Evolutionary conservation across 345 rosid genomes (phyloP), one percentile per base, ranked within the genome.

Genomic region (Lenwebbia sp.): DNA sequence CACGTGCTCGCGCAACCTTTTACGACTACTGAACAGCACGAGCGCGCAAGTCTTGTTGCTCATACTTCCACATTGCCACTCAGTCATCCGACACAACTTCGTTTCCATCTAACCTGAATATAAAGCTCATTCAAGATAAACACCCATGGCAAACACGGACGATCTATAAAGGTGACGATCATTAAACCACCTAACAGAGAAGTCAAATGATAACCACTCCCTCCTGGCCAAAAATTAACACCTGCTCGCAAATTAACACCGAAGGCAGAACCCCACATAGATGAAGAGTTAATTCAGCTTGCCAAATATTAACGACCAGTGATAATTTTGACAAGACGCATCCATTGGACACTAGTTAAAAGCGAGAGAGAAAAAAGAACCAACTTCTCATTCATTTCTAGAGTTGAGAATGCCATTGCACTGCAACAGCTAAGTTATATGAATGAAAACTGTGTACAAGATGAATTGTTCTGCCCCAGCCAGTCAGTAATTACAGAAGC

Each of bases 401-500:
- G 78, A 19, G 78, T 70, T 28, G 56, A n/a, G 47, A 83, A 83
- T 50, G 57, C 56, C 57, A 14, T 52, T 51, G 41, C 49, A 15
- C 54, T 9, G 37, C 58, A 17, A 28, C 84, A 30, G 57, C 37
- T 0, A 52, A 70, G 47, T 70, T 70, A 70, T 8, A 19, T 33
- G 47, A 33, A 70, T 70, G 78, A 70, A 65, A 33, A 70, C 54
- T 82, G 84, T 49, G 54, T 51, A 83, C 57, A 83, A 52, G 84
- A 83, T 52, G 84, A 83, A 47, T 50, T 17, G 14, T 33, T 30
- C 84, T 70, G 78, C 78, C 47, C 78, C 78, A 70, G 78, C 86
- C 37, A 53, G 83, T 75, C 86, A 85, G 70, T 85, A 85, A 85
- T 85, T 75, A 85, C 86, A 85, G 58, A 75, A 75, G 52, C 62